Percentiles rank a stretch among this genome's conserved stretches.
Evolutionary conservation across 129 eudicot species (phyloP).

Genomic region (Pulicaria dysenterica): DNA sequence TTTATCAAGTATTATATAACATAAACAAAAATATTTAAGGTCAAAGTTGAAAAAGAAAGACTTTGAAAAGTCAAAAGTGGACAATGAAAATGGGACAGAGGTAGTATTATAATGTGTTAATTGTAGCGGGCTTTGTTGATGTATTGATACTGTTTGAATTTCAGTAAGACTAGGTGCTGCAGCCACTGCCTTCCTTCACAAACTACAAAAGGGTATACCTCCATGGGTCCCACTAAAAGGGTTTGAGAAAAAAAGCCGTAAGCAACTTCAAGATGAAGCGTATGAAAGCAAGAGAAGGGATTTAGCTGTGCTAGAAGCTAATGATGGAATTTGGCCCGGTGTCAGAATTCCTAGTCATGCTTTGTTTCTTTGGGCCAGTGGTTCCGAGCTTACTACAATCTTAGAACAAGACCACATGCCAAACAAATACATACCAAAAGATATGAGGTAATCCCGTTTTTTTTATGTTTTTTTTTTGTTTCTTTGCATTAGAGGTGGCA

Average conservation of each 20-base stretch:
- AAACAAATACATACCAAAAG: constrained; percentile 76
- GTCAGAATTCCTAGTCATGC: constrained; percentile 87
- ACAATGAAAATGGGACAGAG: no score
- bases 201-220: constrained; percentile 80
- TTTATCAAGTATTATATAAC: no score
- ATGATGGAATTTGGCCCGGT: constrained; percentile 94
- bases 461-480: background rate
- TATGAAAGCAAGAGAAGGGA: constrained; percentile 85
- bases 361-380: constrained; percentile 94
- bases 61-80: no score
- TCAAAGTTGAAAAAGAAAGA: no score
- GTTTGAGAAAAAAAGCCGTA: constrained; percentile 64
- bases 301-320: constrained; percentile 88
- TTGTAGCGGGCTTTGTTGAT: background rate
- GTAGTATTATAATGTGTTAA: background rate
- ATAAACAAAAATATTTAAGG: no score
- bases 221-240: constrained; percentile 96
- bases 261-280: constrained; percentile 90
- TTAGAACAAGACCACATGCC: constrained; percentile 94
- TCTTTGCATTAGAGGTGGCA: background rate
- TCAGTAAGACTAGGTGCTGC: constrained; percentile 88
- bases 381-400: constrained; percentile 77
- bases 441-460: constrained; percentile 70
- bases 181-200: constrained; percentile 81
- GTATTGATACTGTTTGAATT: constrained; percentile 9